phyloP scores from a whole-genome alignment of 2,329 filamentous ascomycete species.

The Akanthomyces dipterigenus region DNA sequence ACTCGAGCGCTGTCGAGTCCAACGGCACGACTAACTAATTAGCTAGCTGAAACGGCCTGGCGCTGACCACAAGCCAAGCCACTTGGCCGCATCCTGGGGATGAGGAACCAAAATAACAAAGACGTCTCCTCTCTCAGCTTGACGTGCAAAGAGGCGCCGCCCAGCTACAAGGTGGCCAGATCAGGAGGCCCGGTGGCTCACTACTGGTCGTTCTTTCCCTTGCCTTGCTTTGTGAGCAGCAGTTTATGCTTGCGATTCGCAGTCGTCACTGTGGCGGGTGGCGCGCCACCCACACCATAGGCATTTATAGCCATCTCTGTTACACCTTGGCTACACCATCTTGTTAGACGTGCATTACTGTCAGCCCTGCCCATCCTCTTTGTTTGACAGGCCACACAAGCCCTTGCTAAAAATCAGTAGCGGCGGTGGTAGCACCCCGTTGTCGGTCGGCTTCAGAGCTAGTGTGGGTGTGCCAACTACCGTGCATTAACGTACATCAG shows the following conservation, averaged over 20 bases:
- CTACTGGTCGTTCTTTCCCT: neutral
- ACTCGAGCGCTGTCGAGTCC: neutral
- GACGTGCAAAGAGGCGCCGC: neutral
- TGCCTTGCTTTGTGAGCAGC: neutral
- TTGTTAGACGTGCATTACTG: neutral
- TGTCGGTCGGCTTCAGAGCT: neutral
- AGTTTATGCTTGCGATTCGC: neutral
- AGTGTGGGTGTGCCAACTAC: neutral
- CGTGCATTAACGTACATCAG: slow-evolving; percentile 1
- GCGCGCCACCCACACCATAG: too few relatives aligned
- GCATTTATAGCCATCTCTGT: too few relatives aligned
- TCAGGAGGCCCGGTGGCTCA: neutral
- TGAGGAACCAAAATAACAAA: neutral
- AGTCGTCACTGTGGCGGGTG: neutral
- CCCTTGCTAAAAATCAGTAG: neutral
- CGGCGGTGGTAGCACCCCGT: neutral
- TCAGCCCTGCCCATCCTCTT: neutral
- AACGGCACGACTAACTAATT: too few relatives aligned
- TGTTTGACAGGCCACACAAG: neutral
- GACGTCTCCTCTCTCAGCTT: neutral
- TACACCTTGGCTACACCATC: neutral
- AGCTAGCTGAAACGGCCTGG: neutral
- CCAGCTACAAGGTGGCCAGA: neutral
- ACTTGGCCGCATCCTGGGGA: neutral
- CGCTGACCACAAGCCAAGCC: neutral